A percentile compares a stretch with the other conserved stretches of the same genome.
phyloP scores from a whole-genome alignment of 2,329 filamentous ascomycete species.

The Microcera coccophila region DNA sequence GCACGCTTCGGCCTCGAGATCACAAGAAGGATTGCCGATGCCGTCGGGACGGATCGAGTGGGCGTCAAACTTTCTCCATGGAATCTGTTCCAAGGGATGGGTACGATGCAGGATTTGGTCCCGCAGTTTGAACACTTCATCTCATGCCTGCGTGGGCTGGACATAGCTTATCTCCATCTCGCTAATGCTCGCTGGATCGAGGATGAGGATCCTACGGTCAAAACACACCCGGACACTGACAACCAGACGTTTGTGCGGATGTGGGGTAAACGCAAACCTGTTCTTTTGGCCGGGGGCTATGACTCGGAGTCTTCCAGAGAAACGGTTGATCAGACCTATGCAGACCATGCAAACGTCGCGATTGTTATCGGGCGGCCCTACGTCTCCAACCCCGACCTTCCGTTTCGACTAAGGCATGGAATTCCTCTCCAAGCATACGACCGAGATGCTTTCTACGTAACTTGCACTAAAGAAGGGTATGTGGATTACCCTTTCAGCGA shows the following conservation, averaged over 20 bases:
- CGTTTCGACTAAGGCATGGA: constrained; percentile 37
- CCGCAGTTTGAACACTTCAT: background rate
- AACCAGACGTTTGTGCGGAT: no score
- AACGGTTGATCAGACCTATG: constrained; percentile 22
- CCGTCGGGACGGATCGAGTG: constrained; percentile 49
- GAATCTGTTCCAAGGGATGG: constrained; percentile 60
- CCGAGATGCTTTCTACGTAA: constrained; percentile 38
- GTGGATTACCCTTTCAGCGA: constrained; percentile 30
- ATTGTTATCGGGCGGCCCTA: constrained; percentile 34
- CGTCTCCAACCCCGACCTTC: constrained; percentile 34
- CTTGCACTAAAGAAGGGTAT: constrained; percentile 23
- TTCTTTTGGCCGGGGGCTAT: constrained; percentile 33
- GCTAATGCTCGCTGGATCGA: constrained; percentile 37
- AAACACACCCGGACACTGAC: no score
- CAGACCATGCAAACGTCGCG: constrained; percentile 25
- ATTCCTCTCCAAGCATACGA: constrained; percentile 37
- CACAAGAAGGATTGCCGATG: constrained; percentile 39
- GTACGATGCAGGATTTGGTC: constrained; percentile 54
- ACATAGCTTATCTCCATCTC: constrained; percentile 34
- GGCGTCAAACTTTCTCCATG: constrained; percentile 60
- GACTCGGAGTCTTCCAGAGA: constrained; percentile 20
- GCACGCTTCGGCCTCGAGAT: constrained; percentile 49
- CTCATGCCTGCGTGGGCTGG: background rate
- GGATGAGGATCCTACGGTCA: constrained; percentile 30
- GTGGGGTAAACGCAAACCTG: constrained; percentile 32